These are phyloP conservation scores for Agaricus subrufescens DNA, from an alignment of 768 basidiomycete species.

Conservation along the genomic window DNA sequence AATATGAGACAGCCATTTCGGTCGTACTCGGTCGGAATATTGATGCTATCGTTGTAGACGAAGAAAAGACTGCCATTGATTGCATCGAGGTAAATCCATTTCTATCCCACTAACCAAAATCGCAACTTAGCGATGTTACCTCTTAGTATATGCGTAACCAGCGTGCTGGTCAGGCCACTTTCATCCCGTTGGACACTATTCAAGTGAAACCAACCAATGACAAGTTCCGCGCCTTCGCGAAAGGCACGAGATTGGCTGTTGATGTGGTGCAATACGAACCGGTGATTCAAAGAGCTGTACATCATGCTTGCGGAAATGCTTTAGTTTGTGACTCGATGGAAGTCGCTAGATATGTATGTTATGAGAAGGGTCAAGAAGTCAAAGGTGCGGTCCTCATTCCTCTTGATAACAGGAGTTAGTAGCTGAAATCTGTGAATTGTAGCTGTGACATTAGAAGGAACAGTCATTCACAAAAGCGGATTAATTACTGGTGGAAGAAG, in stretches of 20 bases:
- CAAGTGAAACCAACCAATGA: constrained; percentile 92
- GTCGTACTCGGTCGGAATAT: constrained; percentile 92
- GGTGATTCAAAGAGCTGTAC: constrained; percentile 88
- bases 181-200: constrained; percentile 97
- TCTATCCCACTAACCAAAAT: neutral
- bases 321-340: constrained; percentile 96
- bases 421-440: neutral
- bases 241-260: constrained; percentile 80
- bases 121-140: neutral
- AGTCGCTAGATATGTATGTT: constrained; percentile 84
- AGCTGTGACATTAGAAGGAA: constrained; percentile 97
- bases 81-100: constrained; percentile 76
- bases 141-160: constrained; percentile 91
- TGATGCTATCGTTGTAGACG: constrained; percentile 94
- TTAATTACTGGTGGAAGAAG: constrained; percentile 94
- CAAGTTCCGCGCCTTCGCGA: constrained; percentile 88
- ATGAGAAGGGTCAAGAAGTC: constrained; percentile 93
- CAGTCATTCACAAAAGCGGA: constrained; percentile 95
- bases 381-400: constrained; percentile 62
- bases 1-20: constrained; percentile 89
- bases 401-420: neutral
- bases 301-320: constrained; percentile 93
- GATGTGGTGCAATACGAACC: constrained; percentile 83
- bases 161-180: constrained; percentile 93
- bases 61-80: constrained; percentile 95